Evolutionary conservation across 2,329 filamentous ascomycete species (phyloP), one percentile per base, ranked within the genome.

Genomic region (Dendrostoma leiphaemia): DNA sequence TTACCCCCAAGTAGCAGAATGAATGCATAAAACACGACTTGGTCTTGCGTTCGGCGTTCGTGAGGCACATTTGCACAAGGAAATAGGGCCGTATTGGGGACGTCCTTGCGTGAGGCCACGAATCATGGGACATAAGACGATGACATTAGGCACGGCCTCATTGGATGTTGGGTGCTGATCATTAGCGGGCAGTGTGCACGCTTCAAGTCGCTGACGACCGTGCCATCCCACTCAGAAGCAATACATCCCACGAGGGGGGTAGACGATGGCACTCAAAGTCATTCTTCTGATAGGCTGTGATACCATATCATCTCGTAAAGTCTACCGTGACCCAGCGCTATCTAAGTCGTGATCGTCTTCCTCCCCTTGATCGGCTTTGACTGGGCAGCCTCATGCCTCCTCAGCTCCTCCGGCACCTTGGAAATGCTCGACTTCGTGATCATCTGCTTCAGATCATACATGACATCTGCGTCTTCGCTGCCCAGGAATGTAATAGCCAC

Each of bases 401-500:
- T 80, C 62, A 97, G 72, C 71, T 97, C 94, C 61, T 99, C 94
- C 0, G 94, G 92, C 24, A 99, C 89, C 67, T 90, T 88, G 2
- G 88, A 92, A 21, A 97, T 90, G 10, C 84, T 80, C 59, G 89
- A 94, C 82, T 97, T 97, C 65, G 83, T 86, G 29, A 99, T 83
- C 84, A 99, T 97, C 77, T 97, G 91, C 74, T 91, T 93, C 59
- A 99, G 76, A 68, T 99, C 94, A 70, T 96, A 97, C 80, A 97
- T 77, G 23, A 93, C 87, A 69, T 97, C 94, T 1, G 82, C 69
- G 74, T 99, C 94, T 73, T 97, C 94, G 63, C 84, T 88, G 56
- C 91, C 93, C 65, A 97, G 72, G 78, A 99, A 99, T 0, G 94
- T 99, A 60, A 99, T 94, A 2, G 94, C 90, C 48, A 96, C 86